Evolutionary conservation across 139 green algal genomes (phyloP).

Genomic region (Marvania coccoides): DNA sequence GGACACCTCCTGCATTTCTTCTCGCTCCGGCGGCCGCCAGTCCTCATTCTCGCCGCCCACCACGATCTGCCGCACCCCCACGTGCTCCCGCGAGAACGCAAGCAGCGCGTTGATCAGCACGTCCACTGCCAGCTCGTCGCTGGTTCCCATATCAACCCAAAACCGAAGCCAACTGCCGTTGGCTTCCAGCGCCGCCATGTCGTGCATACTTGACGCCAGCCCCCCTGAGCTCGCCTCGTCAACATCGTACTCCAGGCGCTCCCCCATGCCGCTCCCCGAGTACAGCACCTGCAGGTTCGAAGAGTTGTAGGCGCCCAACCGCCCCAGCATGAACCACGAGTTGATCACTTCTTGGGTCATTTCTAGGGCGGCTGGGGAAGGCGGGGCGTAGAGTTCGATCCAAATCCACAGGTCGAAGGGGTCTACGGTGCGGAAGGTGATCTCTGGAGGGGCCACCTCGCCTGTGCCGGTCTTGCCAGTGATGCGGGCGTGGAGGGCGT

Average conservation of each 20-base stretch:
- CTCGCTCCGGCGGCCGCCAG: conserved; percentile 43
- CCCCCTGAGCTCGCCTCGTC: conserved; percentile 1
- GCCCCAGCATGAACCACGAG: conserved; percentile 82
- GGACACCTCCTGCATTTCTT: not conserved
- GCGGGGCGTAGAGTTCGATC: conserved; percentile 21
- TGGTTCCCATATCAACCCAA: conserved; percentile 78
- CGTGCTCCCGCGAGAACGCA: conserved; percentile 65
- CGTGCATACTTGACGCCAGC: conserved; percentile 51
- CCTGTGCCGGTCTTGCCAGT: conserved; percentile 4
- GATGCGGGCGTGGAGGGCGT: conserved; percentile 8
- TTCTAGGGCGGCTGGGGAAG: not conserved
- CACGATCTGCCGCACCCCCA: conserved; percentile 43
- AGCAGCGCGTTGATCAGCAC: conserved; percentile 78
- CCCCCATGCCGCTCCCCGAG: conserved; percentile 35
- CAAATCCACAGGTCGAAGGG: conserved; percentile 28
- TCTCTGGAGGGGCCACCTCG: conserved; percentile 10
- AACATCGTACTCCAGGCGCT: conserved; percentile 59
- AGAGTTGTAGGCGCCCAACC: conserved; percentile 78
- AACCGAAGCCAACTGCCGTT: conserved; percentile 46
- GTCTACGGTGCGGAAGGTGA: conserved; percentile 6
- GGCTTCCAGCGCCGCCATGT: conserved; percentile 56
- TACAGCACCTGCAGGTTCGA: conserved; percentile 73
- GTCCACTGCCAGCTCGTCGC: conserved; percentile 81
- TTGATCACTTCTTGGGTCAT: conserved; percentile 50
- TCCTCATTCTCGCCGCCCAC: conserved; percentile 63